A percentile compares a stretch with the other conserved stretches of the same genome.
phyloP scores from a whole-genome alignment of 2,329 filamentous ascomycete genomes.

The Botrytis deweyae region DNA sequence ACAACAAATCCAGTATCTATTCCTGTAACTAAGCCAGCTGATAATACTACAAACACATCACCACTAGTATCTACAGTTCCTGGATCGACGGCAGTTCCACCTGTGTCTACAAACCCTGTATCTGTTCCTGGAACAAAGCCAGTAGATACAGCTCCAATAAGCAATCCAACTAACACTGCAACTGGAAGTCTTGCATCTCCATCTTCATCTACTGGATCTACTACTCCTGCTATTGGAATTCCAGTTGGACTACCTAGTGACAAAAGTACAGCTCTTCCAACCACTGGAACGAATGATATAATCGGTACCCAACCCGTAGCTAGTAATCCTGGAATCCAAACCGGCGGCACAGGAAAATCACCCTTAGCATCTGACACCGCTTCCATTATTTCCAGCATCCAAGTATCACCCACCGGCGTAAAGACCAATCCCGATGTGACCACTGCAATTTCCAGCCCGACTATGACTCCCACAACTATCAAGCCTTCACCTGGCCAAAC shows the following conservation, averaged over 20 bases:
- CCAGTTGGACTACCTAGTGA: slow-evolving; percentile 9
- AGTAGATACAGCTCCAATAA: neutral
- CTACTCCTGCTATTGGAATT: slow-evolving; percentile 2
- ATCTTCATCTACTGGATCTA: neutral
- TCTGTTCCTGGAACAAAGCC: neutral
- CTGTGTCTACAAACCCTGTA: neutral
- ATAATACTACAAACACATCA: neutral
- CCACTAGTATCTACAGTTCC: neutral
- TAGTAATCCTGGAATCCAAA: neutral
- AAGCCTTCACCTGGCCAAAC: slow-evolving; percentile 20
- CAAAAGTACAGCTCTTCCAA: neutral
- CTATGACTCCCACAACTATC: slow-evolving; percentile 10
- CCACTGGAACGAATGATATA: neutral
- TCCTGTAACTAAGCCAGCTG: neutral
- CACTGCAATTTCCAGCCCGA: neutral
- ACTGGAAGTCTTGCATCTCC: neutral
- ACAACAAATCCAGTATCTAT: neutral
- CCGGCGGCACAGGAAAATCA: neutral
- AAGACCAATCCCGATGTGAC: neutral
- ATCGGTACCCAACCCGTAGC: slow-evolving; percentile 2
- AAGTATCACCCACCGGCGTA: neutral
- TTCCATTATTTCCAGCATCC: neutral
- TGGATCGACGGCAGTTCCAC: neutral
- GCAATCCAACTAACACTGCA: neutral
- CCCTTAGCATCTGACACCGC: neutral